These are phyloP conservation scores for Cyclotella baltica DNA, from an alignment of 108 stramenopile species.

Conservation along the genomic window DNA sequence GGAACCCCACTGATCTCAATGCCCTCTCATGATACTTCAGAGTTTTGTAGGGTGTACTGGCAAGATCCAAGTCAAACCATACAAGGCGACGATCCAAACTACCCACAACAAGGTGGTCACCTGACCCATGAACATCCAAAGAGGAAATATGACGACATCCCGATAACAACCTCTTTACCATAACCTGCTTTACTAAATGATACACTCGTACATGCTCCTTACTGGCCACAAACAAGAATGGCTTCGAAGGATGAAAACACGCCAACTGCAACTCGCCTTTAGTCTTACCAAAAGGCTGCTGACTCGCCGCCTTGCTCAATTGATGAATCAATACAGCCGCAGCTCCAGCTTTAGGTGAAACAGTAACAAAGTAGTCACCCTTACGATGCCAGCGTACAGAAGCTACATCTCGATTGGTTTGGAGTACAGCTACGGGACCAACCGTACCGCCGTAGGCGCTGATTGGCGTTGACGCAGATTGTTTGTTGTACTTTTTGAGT, in stretches of 20 bases:
- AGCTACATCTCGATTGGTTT: conserved; percentile 72
- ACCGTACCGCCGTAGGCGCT: conserved; percentile 55
- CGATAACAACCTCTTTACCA: conserved; percentile 87
- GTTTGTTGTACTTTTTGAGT: conserved; percentile 25
- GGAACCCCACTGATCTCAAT: conserved; percentile 82
- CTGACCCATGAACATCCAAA: conserved; percentile 93
- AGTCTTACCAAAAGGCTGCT: conserved; percentile 94
- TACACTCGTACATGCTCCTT: conserved; percentile 95
- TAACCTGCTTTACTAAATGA: conserved; percentile 94
- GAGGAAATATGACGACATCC: conserved; percentile 98
- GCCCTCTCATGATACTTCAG: conserved; percentile 96
- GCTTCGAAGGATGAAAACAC: conserved; percentile 97
- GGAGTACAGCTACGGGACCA: conserved; percentile 71
- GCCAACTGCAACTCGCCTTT: conserved; percentile 89
- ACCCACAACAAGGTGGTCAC: conserved; percentile 96
- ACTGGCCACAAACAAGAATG: conserved; percentile 97
- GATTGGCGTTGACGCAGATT: conserved; percentile 39
- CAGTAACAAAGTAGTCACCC: conserved; percentile 98
- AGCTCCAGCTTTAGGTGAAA: conserved; percentile 83
- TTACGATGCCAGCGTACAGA: conserved; percentile 93
- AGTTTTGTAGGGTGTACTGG: conserved; percentile 94
- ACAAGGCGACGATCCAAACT: conserved; percentile 94
- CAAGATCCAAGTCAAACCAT: conserved; percentile 99
- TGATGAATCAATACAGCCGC: conserved; percentile 95
- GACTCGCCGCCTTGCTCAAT: conserved; percentile 90